Percentiles rank a stretch among this genome's conserved stretches.
These are phyloP conservation scores for Oxytropis ochrocephala DNA, from an alignment of 306 rosid genomes.

Conservation along the genomic window DNA sequence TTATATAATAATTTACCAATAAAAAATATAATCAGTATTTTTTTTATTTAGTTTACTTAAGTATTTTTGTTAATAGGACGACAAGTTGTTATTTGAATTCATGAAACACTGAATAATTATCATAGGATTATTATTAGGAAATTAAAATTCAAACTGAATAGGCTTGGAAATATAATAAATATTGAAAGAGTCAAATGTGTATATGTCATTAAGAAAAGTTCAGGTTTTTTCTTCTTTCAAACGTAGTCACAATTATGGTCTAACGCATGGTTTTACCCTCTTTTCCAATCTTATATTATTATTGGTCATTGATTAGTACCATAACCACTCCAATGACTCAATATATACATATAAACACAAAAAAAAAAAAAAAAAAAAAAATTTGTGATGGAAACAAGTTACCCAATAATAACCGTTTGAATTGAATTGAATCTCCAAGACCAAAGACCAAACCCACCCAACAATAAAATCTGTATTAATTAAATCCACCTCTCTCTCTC, in stretches of 20 bases:
- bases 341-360: no score
- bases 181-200: conserved; percentile 17
- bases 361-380: no score
- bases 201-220: conserved; percentile 21
- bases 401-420: conserved; percentile 32
- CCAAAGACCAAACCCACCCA: conserved; percentile 24
- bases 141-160: neutral
- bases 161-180: neutral
- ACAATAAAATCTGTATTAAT: conserved; percentile 32
- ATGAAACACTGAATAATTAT: neutral
- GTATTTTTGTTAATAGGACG: no score
- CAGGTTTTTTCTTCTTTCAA: conserved; percentile 45
- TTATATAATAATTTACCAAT: no score
- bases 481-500: conserved; percentile 27
- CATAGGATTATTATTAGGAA: conserved; percentile 21
- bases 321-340: neutral
- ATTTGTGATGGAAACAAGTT: conserved; percentile 8
- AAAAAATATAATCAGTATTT: no score
- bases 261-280: conserved; percentile 39
- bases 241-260: conserved; percentile 33
- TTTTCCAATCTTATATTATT: neutral
- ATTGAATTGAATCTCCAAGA: conserved; percentile 16
- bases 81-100: no score
- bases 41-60: neutral
- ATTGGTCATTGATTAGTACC: neutral